Evolutionary conservation across 1,139 yeast species (phyloP).

Genomic region (Suhomyces ambrosiae): DNA sequence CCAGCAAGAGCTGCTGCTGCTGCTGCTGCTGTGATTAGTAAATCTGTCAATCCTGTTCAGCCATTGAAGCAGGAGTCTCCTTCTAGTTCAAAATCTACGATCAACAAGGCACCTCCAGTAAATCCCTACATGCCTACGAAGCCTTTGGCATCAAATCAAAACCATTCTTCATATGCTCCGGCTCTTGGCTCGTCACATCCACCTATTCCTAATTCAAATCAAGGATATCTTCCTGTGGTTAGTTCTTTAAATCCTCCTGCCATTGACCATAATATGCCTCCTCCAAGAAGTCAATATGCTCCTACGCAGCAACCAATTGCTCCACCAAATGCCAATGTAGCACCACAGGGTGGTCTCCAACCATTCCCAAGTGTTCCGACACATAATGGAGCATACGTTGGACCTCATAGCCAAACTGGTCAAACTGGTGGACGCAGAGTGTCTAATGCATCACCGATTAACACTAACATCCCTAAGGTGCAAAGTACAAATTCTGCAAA

Average conservation of each 20-base stretch:
- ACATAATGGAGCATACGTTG: no score
- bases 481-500: conserved; percentile 24
- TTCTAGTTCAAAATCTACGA: conserved; percentile 15
- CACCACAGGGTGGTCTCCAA: conserved; percentile 10
- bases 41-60: conserved; percentile 16
- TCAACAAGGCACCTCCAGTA: conserved; percentile 16
- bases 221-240: not conserved
- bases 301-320: conserved; percentile 6
- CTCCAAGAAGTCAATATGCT: conserved; percentile 9
- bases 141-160: conserved; percentile 11
- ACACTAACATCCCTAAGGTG: conserved; percentile 17
- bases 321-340: conserved; percentile 6
- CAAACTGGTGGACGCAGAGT: conserved; percentile 7
- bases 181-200: not conserved
- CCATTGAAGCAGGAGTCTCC: conserved; percentile 14
- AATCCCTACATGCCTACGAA: conserved; percentile 17
- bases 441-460: conserved; percentile 15
- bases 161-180: conserved; percentile 4
- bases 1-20: conserved; percentile 36
- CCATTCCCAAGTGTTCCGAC: conserved; percentile 12
- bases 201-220: not conserved
- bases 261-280: not conserved
- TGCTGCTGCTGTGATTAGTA: conserved; percentile 19
- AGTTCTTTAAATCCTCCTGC: not conserved
- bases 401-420: not conserved